Base-by-base conservation (phyloP, 1,284 basidiomycete species). In the Ceratobasidium sp. region DNA sequence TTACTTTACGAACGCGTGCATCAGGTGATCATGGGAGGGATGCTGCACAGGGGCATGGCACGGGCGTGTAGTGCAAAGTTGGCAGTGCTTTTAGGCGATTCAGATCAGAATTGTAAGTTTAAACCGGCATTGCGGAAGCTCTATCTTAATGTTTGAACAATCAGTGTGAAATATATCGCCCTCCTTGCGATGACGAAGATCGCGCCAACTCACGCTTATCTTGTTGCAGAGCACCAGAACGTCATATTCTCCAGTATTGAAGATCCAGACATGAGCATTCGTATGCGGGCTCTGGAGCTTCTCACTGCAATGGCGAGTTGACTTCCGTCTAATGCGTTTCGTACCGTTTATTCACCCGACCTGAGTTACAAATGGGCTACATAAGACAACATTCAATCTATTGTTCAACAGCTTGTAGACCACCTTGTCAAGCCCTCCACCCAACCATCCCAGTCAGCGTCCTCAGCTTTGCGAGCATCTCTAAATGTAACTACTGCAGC, bases 1-100 rank as follows among this genome's bases (percentile, higher is more conserved):
- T 88, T 99, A 28, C 87, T 99, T 9, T 99, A 99, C 85, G 98
- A 99, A 87, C 99, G 97, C 85, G 97, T 99, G 0, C 95, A 97
- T 83, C 99, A 98, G 1, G 97, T 97, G 83, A 99, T 99, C 82
- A 96, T 95, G 13, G 97, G 98, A 12, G 96, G 95, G 4, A 99
- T 99, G 96, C 89, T 99, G 10, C 92, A 94, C 80, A 93, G 93
- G 1, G 81, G 90, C 1, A 88, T 99, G 55, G 98, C 98, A 0
- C 88, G 90, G 79, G 92, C 92, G 9, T 99, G 97, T 83, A 94
- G 98, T 63, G 95, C 96, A 53, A 99, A 99, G 85, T 89, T 99
- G 26, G 95, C 97, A 10, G 90, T 91, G 28, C 99, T 99, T 85
- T 89, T 99, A 58, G 89, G 96, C 82, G 97, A 99, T 85, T 86